Evolutionary conservation across 192 early-diverging fungal species (phyloP), one percentile per base, ranked within the genome.

Genomic region (Rhizoclosmatium sp.): DNA sequence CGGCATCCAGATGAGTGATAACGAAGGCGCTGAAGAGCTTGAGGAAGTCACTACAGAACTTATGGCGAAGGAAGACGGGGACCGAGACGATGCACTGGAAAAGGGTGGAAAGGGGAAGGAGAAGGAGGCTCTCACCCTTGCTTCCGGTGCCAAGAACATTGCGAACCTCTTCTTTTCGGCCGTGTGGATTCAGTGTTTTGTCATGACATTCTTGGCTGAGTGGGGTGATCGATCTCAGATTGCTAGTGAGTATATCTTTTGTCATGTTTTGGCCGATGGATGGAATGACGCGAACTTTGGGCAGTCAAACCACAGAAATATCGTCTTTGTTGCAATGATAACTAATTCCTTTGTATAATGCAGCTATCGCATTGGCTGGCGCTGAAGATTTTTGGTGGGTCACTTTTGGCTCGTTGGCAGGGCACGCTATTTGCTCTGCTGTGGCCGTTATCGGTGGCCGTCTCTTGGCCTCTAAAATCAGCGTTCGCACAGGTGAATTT

Each of bases 151-250:
- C 41, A 9, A 59, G 69, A 76, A 76, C 75, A 21, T 58, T 47
- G 65, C 49, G 59, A 75, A 70, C 73, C 61, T 73, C 61, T 79
- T 97, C 47, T 89, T 97, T 69, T 96, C 96, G 39, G 97, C 98
- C 0, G 85, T 96, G 42, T 99, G 96, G 90, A 91, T 98, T 39
- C 94, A 99, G 86, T 95, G 94, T 0, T 99, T 99, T 88, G 90
- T 96, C 46, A 81, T 99, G 78, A 98, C 96, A 49, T 99, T 99
- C 77, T 74, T 99, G 73, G 98, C 94, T 54, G 98, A 99, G 81
- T 99, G 97, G 96, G 97, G 96, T 14, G 96, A 99, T 83, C 90
- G 96, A 40, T 96, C 95, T 71, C 97, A 99, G 85, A 94, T 98
- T 73, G 93, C 96, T 2, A 98, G 85, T 84, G 80, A 77, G 81